Percentiles rank a stretch among this genome's conserved stretches.
Evolutionary conservation across 768 basidiomycete species (phyloP).

Genomic region (Cystobasidium onofrii): DNA sequence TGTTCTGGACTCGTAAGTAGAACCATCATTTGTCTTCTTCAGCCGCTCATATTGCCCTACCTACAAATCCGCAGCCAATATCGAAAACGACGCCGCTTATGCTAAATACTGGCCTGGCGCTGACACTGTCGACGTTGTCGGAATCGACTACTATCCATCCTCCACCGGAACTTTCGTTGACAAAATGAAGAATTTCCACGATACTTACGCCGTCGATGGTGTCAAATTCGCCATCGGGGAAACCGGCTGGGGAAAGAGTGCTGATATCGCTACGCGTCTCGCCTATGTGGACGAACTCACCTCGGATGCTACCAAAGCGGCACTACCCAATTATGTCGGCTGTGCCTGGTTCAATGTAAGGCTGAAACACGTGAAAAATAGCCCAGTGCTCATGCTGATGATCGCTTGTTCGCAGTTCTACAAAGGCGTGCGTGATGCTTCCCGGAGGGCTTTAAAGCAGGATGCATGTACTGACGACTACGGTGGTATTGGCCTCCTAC

Average conservation of each 20-base stretch:
- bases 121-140: slow-evolving; percentile 15
- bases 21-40: neutral
- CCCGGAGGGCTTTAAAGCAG: no score
- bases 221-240: slow-evolving; percentile 42
- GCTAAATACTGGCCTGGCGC: slow-evolving; percentile 41
- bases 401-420: neutral
- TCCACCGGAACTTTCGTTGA: slow-evolving; percentile 29
- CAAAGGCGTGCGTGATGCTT: neutral
- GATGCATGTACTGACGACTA: no score
- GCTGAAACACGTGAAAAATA: no score
- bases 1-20: slow-evolving; percentile 37
- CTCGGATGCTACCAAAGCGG: slow-evolving; percentile 5
- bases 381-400: neutral
- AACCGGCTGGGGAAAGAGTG: slow-evolving; percentile 37
- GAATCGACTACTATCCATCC: slow-evolving; percentile 39
- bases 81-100: slow-evolving; percentile 33
- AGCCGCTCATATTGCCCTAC: neutral
- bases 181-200: slow-evolving; percentile 40
- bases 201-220: slow-evolving; percentile 34
- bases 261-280: neutral
- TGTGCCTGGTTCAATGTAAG: slow-evolving; percentile 22
- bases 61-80: slow-evolving; percentile 31
- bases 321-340: slow-evolving; percentile 23
- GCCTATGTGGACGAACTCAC: slow-evolving; percentile 23
- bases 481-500: no score